Conservation (phyloP, 2,329 filamentous ascomycete genomes). For the Thermomyces lanuginosus region DNA sequence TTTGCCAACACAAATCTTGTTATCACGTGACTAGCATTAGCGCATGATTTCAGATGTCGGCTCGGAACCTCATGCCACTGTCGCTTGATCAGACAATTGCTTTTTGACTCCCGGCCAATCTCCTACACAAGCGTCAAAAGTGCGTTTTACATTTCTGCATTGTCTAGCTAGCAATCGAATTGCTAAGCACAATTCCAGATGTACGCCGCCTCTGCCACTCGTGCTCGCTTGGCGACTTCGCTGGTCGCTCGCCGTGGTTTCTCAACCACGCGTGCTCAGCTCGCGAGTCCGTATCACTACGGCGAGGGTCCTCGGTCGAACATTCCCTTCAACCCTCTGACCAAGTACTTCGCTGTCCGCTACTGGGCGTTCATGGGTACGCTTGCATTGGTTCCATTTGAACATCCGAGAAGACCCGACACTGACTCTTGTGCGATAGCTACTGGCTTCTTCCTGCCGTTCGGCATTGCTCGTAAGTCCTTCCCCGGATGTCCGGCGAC, state of each 20-base stretch:
- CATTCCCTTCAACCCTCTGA: slow-evolving; percentile 92
- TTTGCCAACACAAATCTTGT: not conserved
- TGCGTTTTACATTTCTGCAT: slow-evolving; percentile 16
- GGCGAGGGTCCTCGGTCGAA: slow-evolving; percentile 89
- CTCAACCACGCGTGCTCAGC: slow-evolving; percentile 71
- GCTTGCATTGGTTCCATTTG: slow-evolving; percentile 16
- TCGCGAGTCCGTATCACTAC: slow-evolving; percentile 93
- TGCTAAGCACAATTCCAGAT: slow-evolving; percentile 46
- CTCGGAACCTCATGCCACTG: slow-evolving; percentile 4
- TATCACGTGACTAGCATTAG: slow-evolving; percentile 5
- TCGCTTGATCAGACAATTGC: too few species aligned
- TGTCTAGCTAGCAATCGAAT: slow-evolving; percentile 12
- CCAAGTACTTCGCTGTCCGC: slow-evolving; percentile 63
- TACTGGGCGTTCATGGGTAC: slow-evolving; percentile 70
- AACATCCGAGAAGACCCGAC: slow-evolving; percentile 11
- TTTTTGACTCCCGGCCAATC: too few species aligned
- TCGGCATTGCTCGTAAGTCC: slow-evolving; percentile 47
- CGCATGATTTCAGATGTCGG: slow-evolving; percentile 4
- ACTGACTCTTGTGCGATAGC: slow-evolving; percentile 24
- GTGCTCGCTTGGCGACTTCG: slow-evolving; percentile 46
- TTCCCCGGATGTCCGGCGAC: slow-evolving; percentile 1
- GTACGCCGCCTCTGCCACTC: slow-evolving; percentile 52
- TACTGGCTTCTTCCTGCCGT: slow-evolving; percentile 42
- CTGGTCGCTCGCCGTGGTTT: slow-evolving; percentile 80
- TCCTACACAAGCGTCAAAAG: slow-evolving; percentile 3